Evolutionary conservation across 192 early-diverging fungal genomes (phyloP).

Genomic region (Entophlyctis luteolus): DNA sequence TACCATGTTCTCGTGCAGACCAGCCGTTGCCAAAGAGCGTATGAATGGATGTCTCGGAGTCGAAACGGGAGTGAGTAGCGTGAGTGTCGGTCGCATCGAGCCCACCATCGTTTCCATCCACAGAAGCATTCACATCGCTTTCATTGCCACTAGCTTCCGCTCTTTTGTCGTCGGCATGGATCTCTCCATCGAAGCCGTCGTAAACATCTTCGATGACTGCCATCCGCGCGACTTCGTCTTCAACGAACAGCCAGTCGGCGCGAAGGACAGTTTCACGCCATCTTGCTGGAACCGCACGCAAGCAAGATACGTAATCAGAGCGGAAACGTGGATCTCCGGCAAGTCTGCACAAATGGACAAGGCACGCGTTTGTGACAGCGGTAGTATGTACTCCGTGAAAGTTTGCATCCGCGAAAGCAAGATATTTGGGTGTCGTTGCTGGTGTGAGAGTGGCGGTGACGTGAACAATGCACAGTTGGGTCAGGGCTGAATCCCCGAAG

Average conservation of each 20-base stretch:
- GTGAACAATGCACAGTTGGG: constrained; percentile 8
- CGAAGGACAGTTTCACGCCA: constrained; percentile 28
- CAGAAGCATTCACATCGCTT: too few relatives aligned
- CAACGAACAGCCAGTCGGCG: constrained; percentile 38
- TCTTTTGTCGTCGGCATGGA: too few relatives aligned
- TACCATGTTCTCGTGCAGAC: neutral
- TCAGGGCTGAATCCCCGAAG: constrained; percentile 31
- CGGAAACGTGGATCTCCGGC: neutral
- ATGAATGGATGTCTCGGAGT: too few relatives aligned
- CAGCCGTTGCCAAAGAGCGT: constrained; percentile 14
- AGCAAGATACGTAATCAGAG: constrained; percentile 11
- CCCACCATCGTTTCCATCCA: too few relatives aligned
- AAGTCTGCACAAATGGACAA: constrained; percentile 34
- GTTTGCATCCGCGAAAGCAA: constrained; percentile 28
- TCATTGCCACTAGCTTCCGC: too few relatives aligned
- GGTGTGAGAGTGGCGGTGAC: constrained; percentile 22
- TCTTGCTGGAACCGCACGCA: constrained; percentile 19
- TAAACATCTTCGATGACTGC: constrained; percentile 19
- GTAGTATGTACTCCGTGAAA: constrained; percentile 37
- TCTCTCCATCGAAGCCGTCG: too few relatives aligned
- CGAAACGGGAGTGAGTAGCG: too few relatives aligned
- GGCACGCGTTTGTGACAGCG: constrained; percentile 28
- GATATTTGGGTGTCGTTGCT: constrained; percentile 30
- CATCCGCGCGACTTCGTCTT: constrained; percentile 25
- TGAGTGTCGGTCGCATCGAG: too few relatives aligned